Evolutionary conservation across 768 basidiomycete genomes (phyloP).

Genomic region (Daedaleopsis sinensis): DNA sequence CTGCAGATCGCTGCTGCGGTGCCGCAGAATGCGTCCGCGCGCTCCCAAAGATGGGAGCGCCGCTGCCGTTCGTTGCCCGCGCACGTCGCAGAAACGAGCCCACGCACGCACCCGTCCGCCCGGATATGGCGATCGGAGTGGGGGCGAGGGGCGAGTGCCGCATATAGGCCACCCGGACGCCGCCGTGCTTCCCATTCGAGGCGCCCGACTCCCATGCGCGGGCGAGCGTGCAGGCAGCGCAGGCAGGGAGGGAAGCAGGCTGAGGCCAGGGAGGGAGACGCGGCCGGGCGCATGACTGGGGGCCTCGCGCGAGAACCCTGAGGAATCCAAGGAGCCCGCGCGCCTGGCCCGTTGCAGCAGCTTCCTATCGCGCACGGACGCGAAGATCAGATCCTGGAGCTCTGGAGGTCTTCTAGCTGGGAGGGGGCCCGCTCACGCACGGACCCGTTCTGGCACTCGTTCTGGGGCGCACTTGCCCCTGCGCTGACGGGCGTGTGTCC

Average conservation of each 20-base stretch:
- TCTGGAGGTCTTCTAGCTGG: too few species aligned
- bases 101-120: neutral
- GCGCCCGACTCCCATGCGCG: neutral
- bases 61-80: too few species aligned
- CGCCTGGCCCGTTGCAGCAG: too few species aligned
- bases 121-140: neutral
- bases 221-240: neutral
- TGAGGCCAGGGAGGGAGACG: too few species aligned
- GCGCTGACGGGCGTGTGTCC: too few species aligned
- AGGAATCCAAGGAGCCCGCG: too few species aligned
- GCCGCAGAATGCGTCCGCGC: neutral
- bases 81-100: neutral
- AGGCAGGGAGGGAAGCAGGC: too few species aligned
- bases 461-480: too few species aligned
- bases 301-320: too few species aligned
- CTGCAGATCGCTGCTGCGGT: conserved; percentile 18
- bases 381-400: neutral
- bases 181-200: neutral
- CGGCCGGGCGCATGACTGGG: too few species aligned
- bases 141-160: neutral
- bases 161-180: neutral
- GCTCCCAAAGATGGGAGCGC: neutral
- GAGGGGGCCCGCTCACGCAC: too few species aligned
- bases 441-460: neutral
- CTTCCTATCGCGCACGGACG: neutral